Evolutionary conservation across 2,329 filamentous ascomycete species (phyloP).

Genomic region (Xenosphaeropsis pyriputrescens): DNA sequence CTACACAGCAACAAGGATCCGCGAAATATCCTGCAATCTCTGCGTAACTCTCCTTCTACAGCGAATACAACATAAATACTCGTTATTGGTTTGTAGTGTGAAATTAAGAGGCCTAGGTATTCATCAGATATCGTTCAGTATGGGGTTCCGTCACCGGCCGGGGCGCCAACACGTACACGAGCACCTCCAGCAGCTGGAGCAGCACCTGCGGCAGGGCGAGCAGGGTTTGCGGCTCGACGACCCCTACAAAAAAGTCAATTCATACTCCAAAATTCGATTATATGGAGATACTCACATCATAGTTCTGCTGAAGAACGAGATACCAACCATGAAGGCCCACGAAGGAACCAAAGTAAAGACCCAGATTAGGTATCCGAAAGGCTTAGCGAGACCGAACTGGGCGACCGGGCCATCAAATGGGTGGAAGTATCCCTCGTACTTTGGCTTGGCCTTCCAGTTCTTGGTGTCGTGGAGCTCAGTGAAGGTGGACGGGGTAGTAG

Average conservation of each 20-base stretch:
- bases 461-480: slow-evolving; percentile 41
- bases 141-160: slow-evolving; percentile 8
- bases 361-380: slow-evolving; percentile 55
- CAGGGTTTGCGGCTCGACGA: not conserved
- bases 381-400: slow-evolving; percentile 44
- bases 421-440: slow-evolving; percentile 57
- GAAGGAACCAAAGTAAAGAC: slow-evolving; percentile 50
- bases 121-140: slow-evolving; percentile 2
- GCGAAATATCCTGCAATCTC: too few relatives aligned
- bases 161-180: slow-evolving; percentile 10
- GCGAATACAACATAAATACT: too few relatives aligned
- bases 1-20: too few relatives aligned
- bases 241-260: slow-evolving; percentile 7
- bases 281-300: slow-evolving; percentile 51
- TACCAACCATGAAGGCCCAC: slow-evolving; percentile 65
- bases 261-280: slow-evolving; percentile 6
- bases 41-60: too few relatives aligned
- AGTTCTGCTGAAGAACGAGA: slow-evolving; percentile 58
- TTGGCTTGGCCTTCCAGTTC: slow-evolving; percentile 27
- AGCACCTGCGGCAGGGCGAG: slow-evolving; percentile 6
- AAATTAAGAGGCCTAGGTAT: slow-evolving; percentile 3
- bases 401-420: slow-evolving; percentile 57
- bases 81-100: slow-evolving; percentile 3
- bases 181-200: slow-evolving; percentile 3
- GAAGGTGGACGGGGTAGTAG: slow-evolving; percentile 48